A percentile compares a stretch with the other conserved stretches of the same genome.
phyloP scores from a whole-genome alignment of 495 filamentous ascomycete species.

The Emericellopsis terricola region DNA sequence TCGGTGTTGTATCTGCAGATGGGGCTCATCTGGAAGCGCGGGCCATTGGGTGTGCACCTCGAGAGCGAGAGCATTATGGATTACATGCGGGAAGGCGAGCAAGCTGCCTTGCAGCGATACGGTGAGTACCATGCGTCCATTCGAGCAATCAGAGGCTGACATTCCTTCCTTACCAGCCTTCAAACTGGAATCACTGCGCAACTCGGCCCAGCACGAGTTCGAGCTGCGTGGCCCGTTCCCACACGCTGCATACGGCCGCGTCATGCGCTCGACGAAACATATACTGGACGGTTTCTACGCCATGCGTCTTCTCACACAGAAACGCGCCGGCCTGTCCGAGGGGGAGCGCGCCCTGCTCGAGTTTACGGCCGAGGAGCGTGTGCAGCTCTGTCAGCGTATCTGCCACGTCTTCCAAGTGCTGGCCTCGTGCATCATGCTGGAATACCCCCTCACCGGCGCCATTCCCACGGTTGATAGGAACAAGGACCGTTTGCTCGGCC shows the following conservation, averaged over 20 bases:
- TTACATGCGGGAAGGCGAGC: constrained; percentile 74
- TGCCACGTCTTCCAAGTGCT: constrained; percentile 89
- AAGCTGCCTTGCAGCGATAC: constrained; percentile 42
- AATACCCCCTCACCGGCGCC: constrained; percentile 78
- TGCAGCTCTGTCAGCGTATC: constrained; percentile 64
- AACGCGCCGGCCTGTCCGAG: constrained; percentile 54
- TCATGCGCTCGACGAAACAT: constrained; percentile 59
- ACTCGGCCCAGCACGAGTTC: constrained; percentile 62
- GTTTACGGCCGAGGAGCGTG: constrained; percentile 64
- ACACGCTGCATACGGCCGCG: constrained; percentile 42
- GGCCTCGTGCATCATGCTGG: constrained; percentile 79
- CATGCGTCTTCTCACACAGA: constrained; percentile 82
- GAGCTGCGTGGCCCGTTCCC: constrained; percentile 75
- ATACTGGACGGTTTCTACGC: constrained; percentile 88
- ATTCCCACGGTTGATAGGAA: constrained; percentile 66
- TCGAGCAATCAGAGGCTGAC: constrained; percentile 2
- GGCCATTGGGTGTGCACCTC: constrained; percentile 63
- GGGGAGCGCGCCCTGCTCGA: constrained; percentile 64
- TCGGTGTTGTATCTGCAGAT: constrained; percentile 79
- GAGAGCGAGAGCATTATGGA: constrained; percentile 27
- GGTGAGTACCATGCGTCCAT: constrained; percentile 4
- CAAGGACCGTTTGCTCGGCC: constrained; percentile 71
- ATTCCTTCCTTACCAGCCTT: constrained; percentile 20
- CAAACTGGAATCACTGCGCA: constrained; percentile 53
- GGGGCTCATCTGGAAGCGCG: constrained; percentile 92